These are phyloP conservation scores for Poa pratensis DNA, from an alignment of 176 grass and related monocot species.

Conservation along the genomic window DNA sequence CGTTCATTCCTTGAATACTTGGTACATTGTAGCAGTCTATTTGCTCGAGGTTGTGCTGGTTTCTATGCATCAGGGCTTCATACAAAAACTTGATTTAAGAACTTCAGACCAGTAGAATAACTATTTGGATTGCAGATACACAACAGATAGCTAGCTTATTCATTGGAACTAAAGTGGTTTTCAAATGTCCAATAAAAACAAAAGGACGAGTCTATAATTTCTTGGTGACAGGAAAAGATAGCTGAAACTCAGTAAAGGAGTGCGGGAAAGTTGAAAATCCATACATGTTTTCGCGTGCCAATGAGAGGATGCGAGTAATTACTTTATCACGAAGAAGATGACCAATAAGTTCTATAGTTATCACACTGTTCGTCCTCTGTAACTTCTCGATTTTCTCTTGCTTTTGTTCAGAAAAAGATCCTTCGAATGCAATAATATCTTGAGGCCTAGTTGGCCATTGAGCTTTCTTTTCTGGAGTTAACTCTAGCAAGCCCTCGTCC, in stretches of 20 bases:
- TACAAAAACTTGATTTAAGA: constrained; percentile 40
- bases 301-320: constrained; percentile 89
- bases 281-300: constrained; percentile 99
- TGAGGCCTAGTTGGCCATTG: constrained; percentile 72
- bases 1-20: constrained; percentile 7
- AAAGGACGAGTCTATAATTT: not conserved
- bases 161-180: not conserved
- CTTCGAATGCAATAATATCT: constrained; percentile 64
- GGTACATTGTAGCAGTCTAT: constrained; percentile 20
- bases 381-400: constrained; percentile 72
- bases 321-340: constrained; percentile 92
- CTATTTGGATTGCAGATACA: constrained; percentile 32
- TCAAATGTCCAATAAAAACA: constrained; percentile 19
- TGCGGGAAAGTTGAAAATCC: constrained; percentile 60
- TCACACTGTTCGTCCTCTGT: constrained; percentile 69
- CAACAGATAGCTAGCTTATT: constrained; percentile 27
- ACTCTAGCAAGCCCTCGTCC: constrained; percentile 81
- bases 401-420: constrained; percentile 62
- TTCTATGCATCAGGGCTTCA: not conserved
- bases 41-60: constrained; percentile 23
- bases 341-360: constrained; percentile 76
- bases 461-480: constrained; percentile 65
- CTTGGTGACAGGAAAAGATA: constrained; percentile 30
- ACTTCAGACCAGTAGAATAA: constrained; percentile 17
- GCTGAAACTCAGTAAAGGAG: constrained; percentile 42